phyloP scores from a whole-genome alignment of 371 early-diverging fungal species.

The Lichtheimia ornata region DNA sequence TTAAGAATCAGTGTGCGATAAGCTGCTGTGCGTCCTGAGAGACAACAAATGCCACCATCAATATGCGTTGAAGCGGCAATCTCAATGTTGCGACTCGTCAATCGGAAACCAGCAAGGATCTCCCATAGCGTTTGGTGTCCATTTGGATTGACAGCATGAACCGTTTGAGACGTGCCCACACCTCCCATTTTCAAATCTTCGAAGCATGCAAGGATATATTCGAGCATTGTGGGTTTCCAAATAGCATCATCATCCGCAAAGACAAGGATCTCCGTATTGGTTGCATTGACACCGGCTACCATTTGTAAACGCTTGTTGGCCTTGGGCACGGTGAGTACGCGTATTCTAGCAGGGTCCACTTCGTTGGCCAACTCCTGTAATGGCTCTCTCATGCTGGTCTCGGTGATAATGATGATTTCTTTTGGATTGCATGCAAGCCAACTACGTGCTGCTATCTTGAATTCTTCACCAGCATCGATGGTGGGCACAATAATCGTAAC shows the following conservation, averaged over 20 bases:
- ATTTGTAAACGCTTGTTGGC: constrained; percentile 72
- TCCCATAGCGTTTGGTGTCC: constrained; percentile 70
- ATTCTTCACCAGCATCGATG: constrained; percentile 74
- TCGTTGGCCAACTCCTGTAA: constrained; percentile 54
- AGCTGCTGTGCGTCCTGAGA: constrained; percentile 73
- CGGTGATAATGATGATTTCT: constrained; percentile 63
- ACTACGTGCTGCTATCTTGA: constrained; percentile 66
- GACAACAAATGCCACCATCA: constrained; percentile 77
- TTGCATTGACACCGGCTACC: constrained; percentile 69
- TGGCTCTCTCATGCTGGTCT: constrained; percentile 50
- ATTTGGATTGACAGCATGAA: constrained; percentile 57
- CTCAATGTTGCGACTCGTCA: constrained; percentile 71
- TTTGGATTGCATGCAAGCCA: constrained; percentile 68
- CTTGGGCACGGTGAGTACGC: constrained; percentile 55
- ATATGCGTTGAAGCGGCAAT: constrained; percentile 72
- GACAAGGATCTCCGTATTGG: constrained; percentile 63
- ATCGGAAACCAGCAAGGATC: constrained; percentile 67
- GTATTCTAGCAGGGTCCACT: constrained; percentile 47
- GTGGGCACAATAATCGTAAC: constrained; percentile 74
- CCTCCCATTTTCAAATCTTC: constrained; percentile 74
- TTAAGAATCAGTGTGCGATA: constrained; percentile 72
- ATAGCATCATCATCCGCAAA: constrained; percentile 75
- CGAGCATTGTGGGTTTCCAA: constrained; percentile 61
- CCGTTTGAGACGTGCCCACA: constrained; percentile 68
- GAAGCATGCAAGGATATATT: constrained; percentile 69